A percentile compares a stretch with the other conserved stretches of the same genome.
These are phyloP conservation scores for Fomitopsis palustris DNA, from an alignment of 1,284 basidiomycete genomes.

Conservation along the genomic window DNA sequence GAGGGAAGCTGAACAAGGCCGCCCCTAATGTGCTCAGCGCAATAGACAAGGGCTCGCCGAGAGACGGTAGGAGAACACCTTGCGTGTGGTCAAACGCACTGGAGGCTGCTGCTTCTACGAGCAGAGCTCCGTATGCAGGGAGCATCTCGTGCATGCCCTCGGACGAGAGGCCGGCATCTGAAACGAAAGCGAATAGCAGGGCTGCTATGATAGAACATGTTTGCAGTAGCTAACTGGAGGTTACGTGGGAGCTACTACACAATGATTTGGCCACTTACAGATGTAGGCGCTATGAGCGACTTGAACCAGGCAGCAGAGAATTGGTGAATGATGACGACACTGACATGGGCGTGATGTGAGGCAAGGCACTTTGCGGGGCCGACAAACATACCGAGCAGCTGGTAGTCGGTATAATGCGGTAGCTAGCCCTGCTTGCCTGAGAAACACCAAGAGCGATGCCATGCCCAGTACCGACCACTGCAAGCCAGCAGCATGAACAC, in stretches of 20 bases:
- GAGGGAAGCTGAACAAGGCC: constrained; percentile 54
- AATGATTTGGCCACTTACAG: constrained; percentile 29
- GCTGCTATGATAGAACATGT: constrained; percentile 42
- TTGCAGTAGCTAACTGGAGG: constrained; percentile 23
- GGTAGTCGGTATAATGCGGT: constrained; percentile 62
- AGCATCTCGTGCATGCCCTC: constrained; percentile 41
- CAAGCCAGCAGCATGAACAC: not conserved
- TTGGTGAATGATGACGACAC: constrained; percentile 63
- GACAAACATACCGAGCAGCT: constrained; percentile 49
- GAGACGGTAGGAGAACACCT: constrained; percentile 49
- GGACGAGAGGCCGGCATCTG: constrained; percentile 50
- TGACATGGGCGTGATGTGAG: constrained; percentile 24
- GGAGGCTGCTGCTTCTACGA: constrained; percentile 55
- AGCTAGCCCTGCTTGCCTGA: constrained; percentile 62
- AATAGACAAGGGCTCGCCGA: constrained; percentile 49
- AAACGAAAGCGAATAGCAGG: constrained; percentile 45
- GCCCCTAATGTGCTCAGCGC: constrained; percentile 60
- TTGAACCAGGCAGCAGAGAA: constrained; percentile 64
- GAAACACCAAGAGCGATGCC: constrained; percentile 61
- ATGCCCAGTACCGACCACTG: constrained; percentile 70
- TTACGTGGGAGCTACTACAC: not conserved
- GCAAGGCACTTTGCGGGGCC: not conserved
- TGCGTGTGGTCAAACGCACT: constrained; percentile 60
- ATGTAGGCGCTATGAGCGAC: constrained; percentile 43
- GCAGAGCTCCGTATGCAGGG: constrained; percentile 63